phyloP scores from a whole-genome alignment of 1,284 basidiomycete genomes.

The Anthracocystis panici-leucophaei region DNA sequence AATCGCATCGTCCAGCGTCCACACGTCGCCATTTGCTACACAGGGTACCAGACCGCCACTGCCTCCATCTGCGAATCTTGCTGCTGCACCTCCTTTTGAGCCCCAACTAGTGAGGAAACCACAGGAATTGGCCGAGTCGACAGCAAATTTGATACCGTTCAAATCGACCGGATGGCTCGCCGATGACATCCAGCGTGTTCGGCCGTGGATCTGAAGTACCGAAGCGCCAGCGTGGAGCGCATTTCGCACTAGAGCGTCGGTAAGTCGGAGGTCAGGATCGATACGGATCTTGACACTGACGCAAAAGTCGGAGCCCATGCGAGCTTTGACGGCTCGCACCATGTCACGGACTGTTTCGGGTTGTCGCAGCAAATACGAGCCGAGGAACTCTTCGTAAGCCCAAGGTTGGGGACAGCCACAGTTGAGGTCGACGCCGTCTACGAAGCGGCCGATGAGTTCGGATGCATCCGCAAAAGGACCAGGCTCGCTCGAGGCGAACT shows the following conservation, averaged over 20 bases:
- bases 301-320: slow-evolving; percentile 74
- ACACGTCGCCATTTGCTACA: slow-evolving; percentile 76
- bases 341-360: slow-evolving; percentile 75
- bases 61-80: slow-evolving; percentile 52
- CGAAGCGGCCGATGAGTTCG: slow-evolving; percentile 73
- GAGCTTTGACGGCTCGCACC: slow-evolving; percentile 73
- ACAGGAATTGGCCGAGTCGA: slow-evolving; percentile 70
- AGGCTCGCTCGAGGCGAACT: slow-evolving; percentile 74
- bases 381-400: slow-evolving; percentile 73
- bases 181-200: slow-evolving; percentile 74
- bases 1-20: slow-evolving; percentile 72
- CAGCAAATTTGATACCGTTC: slow-evolving; percentile 73
- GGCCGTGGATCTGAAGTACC: slow-evolving; percentile 75
- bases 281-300: slow-evolving; percentile 76
- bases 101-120: slow-evolving; percentile 55
- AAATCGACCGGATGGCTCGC: slow-evolving; percentile 73
- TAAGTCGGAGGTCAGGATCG: slow-evolving; percentile 73
- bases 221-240: slow-evolving; percentile 72
- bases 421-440: slow-evolving; percentile 76
- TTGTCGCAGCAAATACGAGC: slow-evolving; percentile 74
- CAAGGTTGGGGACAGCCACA: slow-evolving; percentile 71
- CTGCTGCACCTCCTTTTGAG: slow-evolving; percentile 41
- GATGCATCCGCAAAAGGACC: slow-evolving; percentile 74
- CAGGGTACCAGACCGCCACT: slow-evolving; percentile 72
- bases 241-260: slow-evolving; percentile 73